These are phyloP conservation scores for Ehretia macrophylla DNA, from an alignment of 257 asterid species.

Conservation along the genomic window DNA sequence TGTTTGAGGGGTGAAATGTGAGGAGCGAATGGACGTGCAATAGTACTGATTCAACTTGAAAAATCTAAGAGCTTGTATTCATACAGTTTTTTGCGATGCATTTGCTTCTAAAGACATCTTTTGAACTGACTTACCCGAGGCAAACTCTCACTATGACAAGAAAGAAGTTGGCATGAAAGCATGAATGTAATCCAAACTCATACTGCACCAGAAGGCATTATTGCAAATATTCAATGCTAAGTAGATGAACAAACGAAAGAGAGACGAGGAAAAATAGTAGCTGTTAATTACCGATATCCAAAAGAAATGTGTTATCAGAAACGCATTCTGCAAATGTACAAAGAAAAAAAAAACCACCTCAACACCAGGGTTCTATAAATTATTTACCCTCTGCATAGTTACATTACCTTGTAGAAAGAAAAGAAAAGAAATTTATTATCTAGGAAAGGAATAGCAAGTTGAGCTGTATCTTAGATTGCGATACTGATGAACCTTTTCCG, in stretches of 20 bases:
- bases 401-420: too few relatives aligned
- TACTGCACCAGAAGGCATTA: slow-evolving; percentile 46
- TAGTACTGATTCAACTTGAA: not conserved
- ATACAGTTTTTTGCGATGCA: not conserved
- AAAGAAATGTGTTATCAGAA: slow-evolving; percentile 83
- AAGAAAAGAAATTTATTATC: not conserved
- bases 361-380: not conserved
- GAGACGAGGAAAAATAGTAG: not conserved
- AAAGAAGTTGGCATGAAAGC: slow-evolving; percentile 58
- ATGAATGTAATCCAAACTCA: slow-evolving; percentile 81
- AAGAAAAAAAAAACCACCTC: not conserved
- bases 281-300: slow-evolving; percentile 73
- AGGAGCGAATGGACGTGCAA: not conserved
- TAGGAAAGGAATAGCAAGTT: not conserved
- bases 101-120: not conserved
- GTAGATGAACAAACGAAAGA: not conserved
- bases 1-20: too few relatives aligned
- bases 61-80: too few relatives aligned
- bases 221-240: not conserved
- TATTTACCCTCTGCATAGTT: too few relatives aligned
- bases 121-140: slow-evolving; percentile 52
- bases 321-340: slow-evolving; percentile 64
- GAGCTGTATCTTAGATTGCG: too few relatives aligned
- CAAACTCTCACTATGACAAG: slow-evolving; percentile 68
- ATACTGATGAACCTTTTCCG: too few relatives aligned